Evolutionary conservation across 441 rosid species (phyloP).

Genomic region (Biscutella laevigata): DNA sequence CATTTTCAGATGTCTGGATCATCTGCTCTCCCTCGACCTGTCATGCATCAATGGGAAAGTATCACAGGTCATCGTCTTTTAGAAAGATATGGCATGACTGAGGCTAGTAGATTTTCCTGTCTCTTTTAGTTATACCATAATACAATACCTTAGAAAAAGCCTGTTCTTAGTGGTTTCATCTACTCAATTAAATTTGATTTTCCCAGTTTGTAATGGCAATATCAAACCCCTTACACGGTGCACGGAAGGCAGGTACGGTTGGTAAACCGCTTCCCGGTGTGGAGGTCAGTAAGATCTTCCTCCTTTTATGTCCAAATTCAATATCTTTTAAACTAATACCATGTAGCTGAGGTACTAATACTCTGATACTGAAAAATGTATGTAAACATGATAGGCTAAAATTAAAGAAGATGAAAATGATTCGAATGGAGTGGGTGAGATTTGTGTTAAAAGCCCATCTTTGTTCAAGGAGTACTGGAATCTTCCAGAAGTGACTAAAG

Average conservation of each 20-base stretch:
- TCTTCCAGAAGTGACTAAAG: conserved; percentile 82
- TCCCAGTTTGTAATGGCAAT: conserved; percentile 88
- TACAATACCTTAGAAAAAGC: not conserved
- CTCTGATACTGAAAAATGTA: conserved; percentile 13
- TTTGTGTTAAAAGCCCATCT: conserved; percentile 89
- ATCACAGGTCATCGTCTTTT: conserved; percentile 91
- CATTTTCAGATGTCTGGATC: conserved; percentile 85
- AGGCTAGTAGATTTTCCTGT: conserved; percentile 32
- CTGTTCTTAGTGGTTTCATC: conserved; percentile 1
- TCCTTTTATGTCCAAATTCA: not conserved
- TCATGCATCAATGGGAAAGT: conserved; percentile 89
- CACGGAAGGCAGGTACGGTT: conserved; percentile 82
- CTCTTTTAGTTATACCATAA: not conserved
- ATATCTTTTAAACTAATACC: not conserved
- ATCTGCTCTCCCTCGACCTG: conserved; percentile 88
- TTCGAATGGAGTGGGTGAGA: conserved; percentile 58
- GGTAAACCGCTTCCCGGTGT: conserved; percentile 96
- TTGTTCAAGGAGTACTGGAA: conserved; percentile 93
- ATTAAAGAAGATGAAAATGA: conserved; percentile 54
- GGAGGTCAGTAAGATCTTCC: conserved; percentile 46
- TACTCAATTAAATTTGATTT: not conserved
- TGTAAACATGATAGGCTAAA: conserved; percentile 47
- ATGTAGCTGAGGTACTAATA: not conserved
- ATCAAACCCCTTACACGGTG: conserved; percentile 75
- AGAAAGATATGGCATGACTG: conserved; percentile 99